These are phyloP conservation scores for Ammopiptanthus mongolicus DNA, from an alignment of 306 rosid species.

Conservation along the genomic window DNA sequence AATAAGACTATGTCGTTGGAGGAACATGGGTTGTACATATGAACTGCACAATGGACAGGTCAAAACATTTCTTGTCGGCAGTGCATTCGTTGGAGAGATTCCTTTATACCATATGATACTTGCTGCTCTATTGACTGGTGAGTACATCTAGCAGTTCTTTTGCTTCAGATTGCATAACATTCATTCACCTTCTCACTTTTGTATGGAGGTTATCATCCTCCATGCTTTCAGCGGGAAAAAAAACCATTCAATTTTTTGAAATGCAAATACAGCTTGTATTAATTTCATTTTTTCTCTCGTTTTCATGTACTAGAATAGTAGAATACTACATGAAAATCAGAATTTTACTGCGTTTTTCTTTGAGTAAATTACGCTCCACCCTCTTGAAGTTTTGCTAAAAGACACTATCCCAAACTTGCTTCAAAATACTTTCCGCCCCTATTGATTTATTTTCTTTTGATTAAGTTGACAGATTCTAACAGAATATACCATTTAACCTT, in stretches of 20 bases:
- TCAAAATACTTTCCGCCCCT: no score
- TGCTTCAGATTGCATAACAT: constrained; percentile 1
- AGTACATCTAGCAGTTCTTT: constrained; percentile 25
- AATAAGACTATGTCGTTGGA: constrained; percentile 25
- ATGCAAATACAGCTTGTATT: neutral
- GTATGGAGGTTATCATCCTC: neutral
- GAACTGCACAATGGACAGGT: constrained; percentile 66
- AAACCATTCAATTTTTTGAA: neutral
- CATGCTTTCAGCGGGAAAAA: neutral
- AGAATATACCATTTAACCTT: no score
- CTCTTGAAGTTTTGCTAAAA: no score
- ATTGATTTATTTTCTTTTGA: no score
- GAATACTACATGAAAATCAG: neutral
- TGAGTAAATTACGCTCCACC: no score
- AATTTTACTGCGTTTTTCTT: neutral
- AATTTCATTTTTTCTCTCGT: neutral
- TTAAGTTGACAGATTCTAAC: no score
- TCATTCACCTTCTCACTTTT: neutral
- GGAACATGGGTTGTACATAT: constrained; percentile 36
- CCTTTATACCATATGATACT: constrained; percentile 77
- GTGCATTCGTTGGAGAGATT: constrained; percentile 76
- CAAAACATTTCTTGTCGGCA: constrained; percentile 76
- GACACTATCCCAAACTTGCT: no score
- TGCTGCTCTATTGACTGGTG: constrained; percentile 92
- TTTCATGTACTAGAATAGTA: neutral